A percentile compares a stretch with the other conserved stretches of the same genome.
These are phyloP conservation scores for Amorphotheca resinae DNA, from an alignment of 495 filamentous ascomycete genomes.

Conservation along the genomic window DNA sequence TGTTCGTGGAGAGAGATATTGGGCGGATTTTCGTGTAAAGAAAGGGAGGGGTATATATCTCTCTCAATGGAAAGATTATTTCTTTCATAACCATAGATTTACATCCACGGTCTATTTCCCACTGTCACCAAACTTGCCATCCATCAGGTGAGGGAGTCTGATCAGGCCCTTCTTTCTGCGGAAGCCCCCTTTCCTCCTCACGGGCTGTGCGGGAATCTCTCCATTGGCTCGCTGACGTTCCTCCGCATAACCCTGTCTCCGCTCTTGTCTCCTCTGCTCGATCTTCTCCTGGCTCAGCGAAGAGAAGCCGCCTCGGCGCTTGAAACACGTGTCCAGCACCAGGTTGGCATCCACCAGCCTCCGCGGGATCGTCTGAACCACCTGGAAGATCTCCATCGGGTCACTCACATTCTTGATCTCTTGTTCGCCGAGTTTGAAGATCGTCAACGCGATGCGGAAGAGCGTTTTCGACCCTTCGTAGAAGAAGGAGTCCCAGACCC, in stretches of 20 bases:
- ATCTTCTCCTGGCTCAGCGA: conserved; percentile 58
- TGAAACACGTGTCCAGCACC: conserved; percentile 71
- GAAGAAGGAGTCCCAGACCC: conserved; percentile 94
- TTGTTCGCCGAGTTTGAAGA: conserved; percentile 82
- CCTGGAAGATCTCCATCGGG: conserved; percentile 92
- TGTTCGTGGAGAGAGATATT: no score
- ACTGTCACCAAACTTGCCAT: background rate
- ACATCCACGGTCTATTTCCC: no score
- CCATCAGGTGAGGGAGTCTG: background rate
- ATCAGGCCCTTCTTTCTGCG: conserved; percentile 4
- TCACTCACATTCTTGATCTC: conserved; percentile 72
- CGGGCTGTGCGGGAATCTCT: background rate
- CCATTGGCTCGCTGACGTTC: conserved; percentile 21
- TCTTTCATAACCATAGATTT: no score
- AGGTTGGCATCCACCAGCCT: conserved; percentile 66
- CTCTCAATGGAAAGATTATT: no score
- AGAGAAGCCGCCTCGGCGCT: conserved; percentile 70
- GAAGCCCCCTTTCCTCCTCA: conserved; percentile 8
- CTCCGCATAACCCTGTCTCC: conserved; percentile 35
- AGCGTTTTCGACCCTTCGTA: conserved; percentile 91
- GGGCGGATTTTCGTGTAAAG: no score
- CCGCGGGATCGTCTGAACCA: conserved; percentile 83
- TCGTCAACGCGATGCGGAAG: conserved; percentile 83
- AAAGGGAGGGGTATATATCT: no score
- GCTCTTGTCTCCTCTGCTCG: conserved; percentile 47